phyloP scores from a whole-genome alignment of 1,139 yeast species.

The Blastobotrys ciferrii region DNA sequence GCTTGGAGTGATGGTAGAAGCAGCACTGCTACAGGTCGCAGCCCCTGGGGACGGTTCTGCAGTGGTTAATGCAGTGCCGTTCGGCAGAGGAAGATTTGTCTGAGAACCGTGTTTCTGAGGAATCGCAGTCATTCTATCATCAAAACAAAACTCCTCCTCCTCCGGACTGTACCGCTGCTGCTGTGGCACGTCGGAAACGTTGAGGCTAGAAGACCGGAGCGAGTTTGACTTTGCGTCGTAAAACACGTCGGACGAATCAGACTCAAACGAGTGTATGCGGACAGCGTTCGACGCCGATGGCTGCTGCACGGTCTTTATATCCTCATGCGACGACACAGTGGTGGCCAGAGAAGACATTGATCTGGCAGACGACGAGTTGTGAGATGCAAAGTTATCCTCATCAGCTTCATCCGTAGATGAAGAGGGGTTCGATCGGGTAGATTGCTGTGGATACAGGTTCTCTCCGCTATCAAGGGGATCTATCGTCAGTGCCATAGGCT shows the following conservation, averaged over 20 bases:
- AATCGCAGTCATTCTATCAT: conserved; percentile 1
- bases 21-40: background rate
- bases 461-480: conserved; percentile 2
- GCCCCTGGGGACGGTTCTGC: background rate
- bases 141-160: conserved; percentile 4
- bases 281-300: background rate
- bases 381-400: conserved; percentile 20
- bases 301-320: background rate
- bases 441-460: conserved; percentile 10
- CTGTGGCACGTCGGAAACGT: background rate
- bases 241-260: conserved; percentile 10
- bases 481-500: background rate
- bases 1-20: background rate
- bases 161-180: background rate
- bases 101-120: background rate
- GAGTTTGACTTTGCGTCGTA: conserved; percentile 11
- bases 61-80: background rate
- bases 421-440: conserved; percentile 10
- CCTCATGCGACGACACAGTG: conserved; percentile 22
- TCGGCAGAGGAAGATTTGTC: background rate
- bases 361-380: conserved; percentile 20
- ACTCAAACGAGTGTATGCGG: background rate
- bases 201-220: background rate
- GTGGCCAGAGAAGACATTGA: conserved; percentile 24
- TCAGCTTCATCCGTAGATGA: conserved; percentile 19